These are phyloP conservation scores for Ganoderma meredithae DNA, from an alignment of 1,284 basidiomycete genomes.

Conservation along the genomic window DNA sequence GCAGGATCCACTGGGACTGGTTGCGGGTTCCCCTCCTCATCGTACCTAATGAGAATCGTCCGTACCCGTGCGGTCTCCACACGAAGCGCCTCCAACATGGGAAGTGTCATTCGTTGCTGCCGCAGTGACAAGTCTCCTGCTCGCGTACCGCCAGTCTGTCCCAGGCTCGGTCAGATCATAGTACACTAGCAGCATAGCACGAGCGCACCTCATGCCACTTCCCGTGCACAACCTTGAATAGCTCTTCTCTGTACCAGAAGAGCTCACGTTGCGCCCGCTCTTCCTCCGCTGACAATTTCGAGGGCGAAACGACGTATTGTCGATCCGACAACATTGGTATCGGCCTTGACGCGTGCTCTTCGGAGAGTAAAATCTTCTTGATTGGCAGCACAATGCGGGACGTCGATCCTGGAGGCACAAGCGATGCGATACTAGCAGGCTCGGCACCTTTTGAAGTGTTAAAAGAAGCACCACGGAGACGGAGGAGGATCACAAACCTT, in stretches of 20 bases:
- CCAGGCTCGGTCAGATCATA: constrained; percentile 9
- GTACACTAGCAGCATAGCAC: not conserved
- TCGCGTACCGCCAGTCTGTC: constrained; percentile 77
- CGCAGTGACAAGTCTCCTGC: constrained; percentile 79
- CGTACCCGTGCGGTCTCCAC: constrained; percentile 67
- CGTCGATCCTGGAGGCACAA: constrained; percentile 86
- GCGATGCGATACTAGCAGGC: constrained; percentile 55
- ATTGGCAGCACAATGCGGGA: constrained; percentile 84
- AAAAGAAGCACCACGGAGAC: constrained; percentile 11
- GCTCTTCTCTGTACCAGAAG: constrained; percentile 94
- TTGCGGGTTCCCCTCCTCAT: constrained; percentile 39
- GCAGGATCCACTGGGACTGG: constrained; percentile 34
- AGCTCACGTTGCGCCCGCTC: constrained; percentile 73
- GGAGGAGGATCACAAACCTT: constrained; percentile 50
- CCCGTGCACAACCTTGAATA: constrained; percentile 74
- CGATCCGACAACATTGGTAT: constrained; percentile 88
- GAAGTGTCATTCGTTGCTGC: constrained; percentile 74
- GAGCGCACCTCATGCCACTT: constrained; percentile 83
- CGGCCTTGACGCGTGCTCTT: constrained; percentile 63
- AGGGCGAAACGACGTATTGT: constrained; percentile 92
- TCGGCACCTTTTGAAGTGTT: constrained; percentile 45
- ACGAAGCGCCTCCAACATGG: constrained; percentile 79
- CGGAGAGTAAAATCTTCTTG: constrained; percentile 68
- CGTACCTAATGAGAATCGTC: constrained; percentile 56
- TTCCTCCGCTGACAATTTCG: constrained; percentile 65